Base-by-base conservation (phyloP, 2,329 filamentous ascomycete genomes). In the Claviceps sp. region DNA sequence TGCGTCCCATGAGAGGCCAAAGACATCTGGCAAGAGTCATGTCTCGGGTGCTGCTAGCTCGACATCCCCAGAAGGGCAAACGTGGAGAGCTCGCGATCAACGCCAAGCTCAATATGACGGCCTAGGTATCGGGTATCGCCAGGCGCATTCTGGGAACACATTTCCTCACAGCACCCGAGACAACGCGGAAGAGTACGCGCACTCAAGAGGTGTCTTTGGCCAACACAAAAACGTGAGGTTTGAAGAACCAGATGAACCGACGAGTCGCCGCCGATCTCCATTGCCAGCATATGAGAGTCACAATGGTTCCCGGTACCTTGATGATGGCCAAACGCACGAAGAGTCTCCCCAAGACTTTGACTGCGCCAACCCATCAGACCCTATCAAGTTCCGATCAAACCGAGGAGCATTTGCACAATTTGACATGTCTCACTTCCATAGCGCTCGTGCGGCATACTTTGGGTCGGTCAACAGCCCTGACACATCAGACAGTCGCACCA, bases 371-470 rank as follows among this genome's bases (percentile, higher is more conserved):
- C 18, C 37, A n/a, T 44, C 41, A 50, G 47, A 40, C 40, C 16
- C 5, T n/a, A 40, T 6, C 20, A 24, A 38, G n/a, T 50, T 50
- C 16, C 37, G 22, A 18, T 44, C 43, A 20, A 48, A 44, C 20
- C 37, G 48, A 37, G 53, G 53, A 43, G 53, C 50, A 1, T 54
- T 54, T 24, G 47, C 43, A 16, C 47, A 20, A 13, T 50, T 50
- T n/a, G 50, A 34, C 37, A 50, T 45, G 16, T 50, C 50, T n/a
- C 30, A 48, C 20, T 52, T 48, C 38, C 30, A 30, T 9, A 43
- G 24, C 26, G 16, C 44, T 5, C n/a, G 24, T 5, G 18, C 30
- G 9, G 41, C 42, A 47, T 42, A 43, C 13, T 45, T 44, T n/a
- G 38, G 3, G 8, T 48, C 47, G 2, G 22, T 20, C 18, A 34